Conservation (phyloP, 225 moss, liverwort and hornwort genomes). For the Anthoceros angustus region DNA sequence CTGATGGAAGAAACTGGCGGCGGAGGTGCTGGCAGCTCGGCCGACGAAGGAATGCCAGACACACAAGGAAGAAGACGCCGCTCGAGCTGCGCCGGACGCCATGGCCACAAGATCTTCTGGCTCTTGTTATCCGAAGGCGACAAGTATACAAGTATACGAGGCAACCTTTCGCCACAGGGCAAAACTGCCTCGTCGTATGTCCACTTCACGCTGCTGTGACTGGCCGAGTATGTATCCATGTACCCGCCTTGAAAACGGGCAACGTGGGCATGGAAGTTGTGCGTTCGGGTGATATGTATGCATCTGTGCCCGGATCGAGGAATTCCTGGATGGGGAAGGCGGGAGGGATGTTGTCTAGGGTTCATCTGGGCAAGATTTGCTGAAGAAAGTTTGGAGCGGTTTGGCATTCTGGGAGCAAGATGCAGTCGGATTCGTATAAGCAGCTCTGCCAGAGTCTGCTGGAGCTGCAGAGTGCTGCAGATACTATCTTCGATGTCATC, state of each 20-base stretch:
- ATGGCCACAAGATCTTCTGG: not conserved
- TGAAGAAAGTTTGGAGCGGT: no score
- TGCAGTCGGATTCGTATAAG: slow-evolving; percentile 17
- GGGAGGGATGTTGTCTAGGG: no score
- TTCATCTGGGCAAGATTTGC: no score
- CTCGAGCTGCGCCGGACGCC: not conserved
- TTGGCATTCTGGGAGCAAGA: slow-evolving; percentile 10
- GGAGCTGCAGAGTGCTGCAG: slow-evolving; percentile 65
- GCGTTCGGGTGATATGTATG: no score
- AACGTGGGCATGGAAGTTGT: no score
- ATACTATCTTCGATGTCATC: slow-evolving; percentile 53
- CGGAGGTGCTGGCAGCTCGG: not conserved
- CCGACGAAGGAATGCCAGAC: not conserved
- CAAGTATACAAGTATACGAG: not conserved
- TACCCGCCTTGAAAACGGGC: no score
- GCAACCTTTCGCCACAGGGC: not conserved
- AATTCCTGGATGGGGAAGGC: no score
- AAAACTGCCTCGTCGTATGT: no score
- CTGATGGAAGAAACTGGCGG: not conserved
- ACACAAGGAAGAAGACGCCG: not conserved
- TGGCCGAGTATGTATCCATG: no score
- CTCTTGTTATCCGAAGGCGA: not conserved
- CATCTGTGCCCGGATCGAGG: no score
- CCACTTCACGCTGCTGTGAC: no score
- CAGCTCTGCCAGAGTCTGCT: slow-evolving; percentile 58